Percentiles rank a stretch among this genome's conserved stretches.
Conservation (phyloP, 192 early-diverging fungal species). For the Allomyces macrogynus region DNA sequence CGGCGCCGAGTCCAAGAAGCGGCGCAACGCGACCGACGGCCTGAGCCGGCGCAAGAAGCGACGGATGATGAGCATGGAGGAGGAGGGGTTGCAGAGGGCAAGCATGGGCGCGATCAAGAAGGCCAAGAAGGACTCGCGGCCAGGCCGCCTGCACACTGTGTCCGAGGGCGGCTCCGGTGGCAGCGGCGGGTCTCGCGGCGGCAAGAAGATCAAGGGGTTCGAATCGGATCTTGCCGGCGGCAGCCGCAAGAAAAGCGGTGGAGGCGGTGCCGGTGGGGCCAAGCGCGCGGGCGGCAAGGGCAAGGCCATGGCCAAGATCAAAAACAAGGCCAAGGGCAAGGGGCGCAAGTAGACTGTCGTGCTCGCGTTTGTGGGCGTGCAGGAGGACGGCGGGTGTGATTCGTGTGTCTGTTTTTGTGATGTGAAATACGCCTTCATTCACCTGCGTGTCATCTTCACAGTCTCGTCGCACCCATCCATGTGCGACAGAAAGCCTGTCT, state of each 20-base stretch:
- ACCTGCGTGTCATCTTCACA: too few species aligned
- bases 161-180: background rate
- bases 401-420: too few species aligned
- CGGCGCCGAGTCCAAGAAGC: constrained; percentile 10
- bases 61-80: constrained; percentile 13
- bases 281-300: constrained; percentile 7
- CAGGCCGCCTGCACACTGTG: too few species aligned
- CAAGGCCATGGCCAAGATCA: background rate
- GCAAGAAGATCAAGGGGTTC: background rate
- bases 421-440: too few species aligned
- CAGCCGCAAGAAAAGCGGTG: constrained; percentile 13
- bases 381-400: too few species aligned
- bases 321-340: background rate
- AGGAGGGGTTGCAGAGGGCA: constrained; percentile 1
- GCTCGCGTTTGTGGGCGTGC: too few species aligned
- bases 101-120: background rate
- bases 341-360: background rate
- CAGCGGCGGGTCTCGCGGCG: background rate
- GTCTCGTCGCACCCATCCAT: too few species aligned
- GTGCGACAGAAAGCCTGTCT: too few species aligned
- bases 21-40: constrained; percentile 16
- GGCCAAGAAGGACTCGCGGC: background rate
- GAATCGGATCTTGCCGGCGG: constrained; percentile 5
- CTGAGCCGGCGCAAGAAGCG: constrained; percentile 26
- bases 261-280: constrained; percentile 11